Evolutionary conservation across 139 green algal species (phyloP).

Genomic region (Asterochloris erici): DNA sequence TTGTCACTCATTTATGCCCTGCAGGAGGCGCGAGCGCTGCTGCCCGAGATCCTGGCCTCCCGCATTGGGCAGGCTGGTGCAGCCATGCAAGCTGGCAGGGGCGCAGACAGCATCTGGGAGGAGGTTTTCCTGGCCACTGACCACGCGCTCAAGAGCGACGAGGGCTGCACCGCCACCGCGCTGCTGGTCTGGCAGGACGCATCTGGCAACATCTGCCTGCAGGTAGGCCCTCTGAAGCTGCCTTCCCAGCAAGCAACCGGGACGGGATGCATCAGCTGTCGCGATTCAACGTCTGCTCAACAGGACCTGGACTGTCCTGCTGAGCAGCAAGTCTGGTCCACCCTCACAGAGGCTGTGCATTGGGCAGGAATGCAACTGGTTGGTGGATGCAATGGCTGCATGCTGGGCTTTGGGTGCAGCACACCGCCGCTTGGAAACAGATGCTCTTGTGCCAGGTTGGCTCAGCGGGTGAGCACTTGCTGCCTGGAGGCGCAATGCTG

Average conservation of each 20-base stretch:
- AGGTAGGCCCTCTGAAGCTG: slow-evolving; percentile 7
- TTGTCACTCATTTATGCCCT: too few relatives aligned
- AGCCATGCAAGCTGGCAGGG: slow-evolving; percentile 13
- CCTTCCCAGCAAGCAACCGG: not conserved
- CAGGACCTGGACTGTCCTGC: too few relatives aligned
- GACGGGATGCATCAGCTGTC: not conserved
- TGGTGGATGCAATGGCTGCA: too few relatives aligned
- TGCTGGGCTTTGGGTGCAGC: too few relatives aligned
- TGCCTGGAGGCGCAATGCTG: not conserved
- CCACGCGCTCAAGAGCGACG: slow-evolving; percentile 31
- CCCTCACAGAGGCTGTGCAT: not conserved
- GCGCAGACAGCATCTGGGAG: slow-evolving; percentile 8
- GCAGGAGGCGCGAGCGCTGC: slow-evolving; percentile 5
- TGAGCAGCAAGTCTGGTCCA: too few relatives aligned
- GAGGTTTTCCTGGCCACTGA: slow-evolving; percentile 39
- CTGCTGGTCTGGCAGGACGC: slow-evolving; percentile 54
- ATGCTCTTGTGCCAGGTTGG: too few relatives aligned
- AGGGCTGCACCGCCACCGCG: slow-evolving; percentile 73
- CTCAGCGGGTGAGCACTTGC: too few relatives aligned
- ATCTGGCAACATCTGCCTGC: slow-evolving; percentile 31
- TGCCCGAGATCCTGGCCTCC: slow-evolving; percentile 42
- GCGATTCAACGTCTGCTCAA: too few relatives aligned
- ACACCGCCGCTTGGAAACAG: too few relatives aligned
- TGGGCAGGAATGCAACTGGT: too few relatives aligned
- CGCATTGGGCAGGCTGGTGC: not conserved